Evolutionary conservation across 139 green algal genomes (phyloP).

Genomic region (Chlamydomonas sp.): DNA sequence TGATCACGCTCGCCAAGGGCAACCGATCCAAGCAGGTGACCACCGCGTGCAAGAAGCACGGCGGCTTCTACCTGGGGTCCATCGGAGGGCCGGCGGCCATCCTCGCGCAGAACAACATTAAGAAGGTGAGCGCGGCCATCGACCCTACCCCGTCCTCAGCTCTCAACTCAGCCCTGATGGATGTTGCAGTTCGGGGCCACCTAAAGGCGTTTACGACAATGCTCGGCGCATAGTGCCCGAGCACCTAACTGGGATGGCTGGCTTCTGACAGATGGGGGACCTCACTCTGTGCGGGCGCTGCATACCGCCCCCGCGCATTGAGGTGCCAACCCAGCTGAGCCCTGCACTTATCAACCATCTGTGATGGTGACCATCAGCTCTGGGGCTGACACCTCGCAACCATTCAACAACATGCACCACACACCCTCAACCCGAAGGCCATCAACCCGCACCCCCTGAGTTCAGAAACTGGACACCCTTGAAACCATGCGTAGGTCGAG

Average conservation of each 20-base stretch:
- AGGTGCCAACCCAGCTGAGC: background rate
- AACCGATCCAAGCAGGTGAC: slow-evolving; percentile 36
- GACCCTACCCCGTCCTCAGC: no score
- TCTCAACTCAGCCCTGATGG: background rate
- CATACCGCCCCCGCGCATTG: background rate
- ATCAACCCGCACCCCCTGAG: background rate
- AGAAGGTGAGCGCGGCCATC: slow-evolving; percentile 16
- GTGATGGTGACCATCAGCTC: background rate
- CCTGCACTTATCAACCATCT: background rate
- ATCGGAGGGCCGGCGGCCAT: slow-evolving; percentile 42
- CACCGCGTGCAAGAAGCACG: slow-evolving; percentile 43
- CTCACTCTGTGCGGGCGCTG: background rate
- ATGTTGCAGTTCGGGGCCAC: background rate
- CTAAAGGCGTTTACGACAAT: background rate
- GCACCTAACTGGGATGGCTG: background rate
- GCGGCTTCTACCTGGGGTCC: slow-evolving; percentile 43
- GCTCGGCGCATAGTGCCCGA: background rate
- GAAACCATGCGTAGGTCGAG: slow-evolving; percentile 25
- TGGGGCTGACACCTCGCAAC: background rate
- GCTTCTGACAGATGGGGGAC: background rate
- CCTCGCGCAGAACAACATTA: slow-evolving; percentile 43
- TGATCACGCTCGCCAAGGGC: slow-evolving; percentile 42
- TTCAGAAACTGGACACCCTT: background rate
- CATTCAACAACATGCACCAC: background rate
- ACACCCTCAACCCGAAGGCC: background rate